Evolutionary conservation across 2,329 filamentous ascomycete species (phyloP), one percentile per base, ranked within the genome.

Genomic region (Stagonosporopsis rhizophila): DNA sequence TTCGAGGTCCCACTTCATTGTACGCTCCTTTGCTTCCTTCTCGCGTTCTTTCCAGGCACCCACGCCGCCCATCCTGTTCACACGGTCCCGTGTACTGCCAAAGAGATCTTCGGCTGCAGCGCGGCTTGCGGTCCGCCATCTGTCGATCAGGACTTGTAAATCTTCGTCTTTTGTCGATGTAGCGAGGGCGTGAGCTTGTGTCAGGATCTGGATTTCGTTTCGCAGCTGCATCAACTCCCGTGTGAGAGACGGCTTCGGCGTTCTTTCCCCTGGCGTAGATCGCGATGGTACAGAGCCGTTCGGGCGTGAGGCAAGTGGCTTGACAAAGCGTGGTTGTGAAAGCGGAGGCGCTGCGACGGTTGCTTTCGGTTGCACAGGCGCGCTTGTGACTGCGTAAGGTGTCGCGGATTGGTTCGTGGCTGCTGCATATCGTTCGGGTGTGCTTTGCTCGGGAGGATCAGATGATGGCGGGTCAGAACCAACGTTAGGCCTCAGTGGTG

Each of bases 41-140:
- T 78, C 72, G 22, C 73, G 67, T 14, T 72, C 67, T 51, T 69
- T 82, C 82, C 83, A 88, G 6, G 80, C 85, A 32, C 77, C 75
- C 37, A 88, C 79, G 1, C 87, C 87, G 19, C 87, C 87, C 83
- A 88, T 87, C 62, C 82, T 77, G 65, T 85, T 79, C 32, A 89
- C 80, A 50, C 85, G 77, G 70, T 87, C 85, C 59, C 82, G 81
- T 20, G 88, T 85, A 19, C 79, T 76, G 22, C 76, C 80, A 71
- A 89, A 91, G 11, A 90, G 75, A 66, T 89, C 87, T 62, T 91
- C 89, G 1, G 89, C 89, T 6, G 87, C 88, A 45, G 81, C 76
- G 59, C 87, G 81, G 56, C 83, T 85, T 17, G 85, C 84, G 0
- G 68, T 73, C 42, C 80, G 83, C 89, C 89, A 92, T 70, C 83